These are phyloP conservation scores for Cardamine occulta DNA, from an alignment of 345 rosid species.

Conservation along the genomic window DNA sequence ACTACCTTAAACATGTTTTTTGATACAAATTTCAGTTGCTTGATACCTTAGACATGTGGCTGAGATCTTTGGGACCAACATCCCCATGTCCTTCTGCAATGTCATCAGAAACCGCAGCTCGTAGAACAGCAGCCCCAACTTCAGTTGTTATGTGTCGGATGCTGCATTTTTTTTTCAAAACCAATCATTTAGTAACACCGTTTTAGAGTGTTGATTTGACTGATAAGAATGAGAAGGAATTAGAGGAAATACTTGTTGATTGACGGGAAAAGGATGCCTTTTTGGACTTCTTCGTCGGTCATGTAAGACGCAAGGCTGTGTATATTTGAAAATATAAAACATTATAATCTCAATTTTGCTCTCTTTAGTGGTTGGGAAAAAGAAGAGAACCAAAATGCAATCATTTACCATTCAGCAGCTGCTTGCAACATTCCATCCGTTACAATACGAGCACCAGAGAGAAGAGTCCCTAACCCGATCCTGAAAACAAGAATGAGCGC, in stretches of 20 bases:
- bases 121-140: constrained; percentile 92
- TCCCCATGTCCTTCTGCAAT: constrained; percentile 88
- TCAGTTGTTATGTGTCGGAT: constrained; percentile 90
- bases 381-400: constrained; percentile 7
- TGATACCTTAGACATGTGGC: constrained; percentile 80
- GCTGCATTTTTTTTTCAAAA: constrained; percentile 52
- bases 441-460: constrained; percentile 79
- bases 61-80: constrained; percentile 71
- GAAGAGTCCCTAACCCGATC: constrained; percentile 87
- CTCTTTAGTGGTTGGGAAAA: not conserved
- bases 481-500: constrained; percentile 46
- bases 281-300: constrained; percentile 76
- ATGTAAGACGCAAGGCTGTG: constrained; percentile 97
- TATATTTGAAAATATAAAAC: constrained; percentile 21
- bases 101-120: constrained; percentile 78
- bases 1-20: constrained; percentile 3
- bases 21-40: not conserved
- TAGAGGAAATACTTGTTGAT: constrained; percentile 58
- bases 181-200: not conserved
- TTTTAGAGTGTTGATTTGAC: not conserved
- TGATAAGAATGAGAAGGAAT: constrained; percentile 12
- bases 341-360: not conserved
- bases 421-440: constrained; percentile 89
- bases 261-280: constrained; percentile 89
- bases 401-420: constrained; percentile 89